Evolutionary conservation across 2,329 filamentous ascomycete genomes (phyloP).

Genomic region (Pseudophaeomoniella oleicola): DNA sequence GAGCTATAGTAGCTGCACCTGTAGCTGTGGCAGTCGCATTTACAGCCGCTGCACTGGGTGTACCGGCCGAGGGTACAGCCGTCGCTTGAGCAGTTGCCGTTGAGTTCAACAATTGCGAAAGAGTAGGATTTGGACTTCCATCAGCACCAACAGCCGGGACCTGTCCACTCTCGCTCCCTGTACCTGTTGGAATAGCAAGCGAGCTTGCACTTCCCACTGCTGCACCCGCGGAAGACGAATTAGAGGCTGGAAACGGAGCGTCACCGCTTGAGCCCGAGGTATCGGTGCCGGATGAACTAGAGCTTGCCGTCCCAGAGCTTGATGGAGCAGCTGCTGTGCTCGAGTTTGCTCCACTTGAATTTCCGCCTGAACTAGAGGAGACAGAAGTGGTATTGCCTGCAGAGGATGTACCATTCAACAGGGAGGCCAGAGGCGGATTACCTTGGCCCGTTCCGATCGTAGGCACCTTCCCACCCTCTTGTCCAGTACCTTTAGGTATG

Average conservation of each 20-base stretch:
- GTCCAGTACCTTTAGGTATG: no score
- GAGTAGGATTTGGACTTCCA: constrained; percentile 5
- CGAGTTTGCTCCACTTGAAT: no score
- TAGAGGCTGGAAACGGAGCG: not conserved
- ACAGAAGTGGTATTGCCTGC: no score
- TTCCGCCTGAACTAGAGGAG: no score
- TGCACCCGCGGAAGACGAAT: not conserved
- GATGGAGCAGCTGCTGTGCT: no score
- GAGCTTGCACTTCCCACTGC: constrained; percentile 3
- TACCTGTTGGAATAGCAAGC: constrained; percentile 4
- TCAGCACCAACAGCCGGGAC: constrained; percentile 11
- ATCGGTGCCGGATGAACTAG: not conserved
- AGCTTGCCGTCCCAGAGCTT: not conserved
- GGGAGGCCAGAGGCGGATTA: no score
- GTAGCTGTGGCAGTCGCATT: not conserved
- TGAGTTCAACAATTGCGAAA: not conserved
- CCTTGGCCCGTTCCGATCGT: no score
- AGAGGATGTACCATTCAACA: no score
- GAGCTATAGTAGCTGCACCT: not conserved
- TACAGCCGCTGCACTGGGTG: not conserved
- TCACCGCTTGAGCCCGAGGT: not conserved
- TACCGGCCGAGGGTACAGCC: constrained; percentile 1
- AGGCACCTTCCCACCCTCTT: no score
- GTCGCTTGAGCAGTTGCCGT: not conserved
- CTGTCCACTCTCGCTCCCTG: constrained; percentile 10